phyloP scores from a whole-genome alignment of 768 basidiomycete genomes.

The Lyophyllum atratum region DNA sequence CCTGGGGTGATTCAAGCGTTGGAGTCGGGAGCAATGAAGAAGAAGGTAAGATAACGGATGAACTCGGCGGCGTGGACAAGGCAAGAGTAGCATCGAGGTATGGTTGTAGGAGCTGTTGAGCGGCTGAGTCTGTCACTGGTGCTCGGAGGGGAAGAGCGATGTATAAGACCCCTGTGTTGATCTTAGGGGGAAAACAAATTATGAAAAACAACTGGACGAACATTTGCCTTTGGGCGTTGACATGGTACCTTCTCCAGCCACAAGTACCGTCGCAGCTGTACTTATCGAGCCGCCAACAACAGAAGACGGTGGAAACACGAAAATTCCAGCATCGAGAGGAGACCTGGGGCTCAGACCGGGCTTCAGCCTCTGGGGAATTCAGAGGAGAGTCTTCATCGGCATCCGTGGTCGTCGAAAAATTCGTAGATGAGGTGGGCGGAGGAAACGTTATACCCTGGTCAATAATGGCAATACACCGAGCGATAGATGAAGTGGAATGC shows the following conservation, averaged over 20 bases:
- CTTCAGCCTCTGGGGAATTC: conserved; percentile 16
- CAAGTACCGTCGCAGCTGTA: conserved; percentile 59
- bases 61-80: conserved; percentile 15
- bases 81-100: conserved; percentile 56
- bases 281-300: conserved; percentile 49
- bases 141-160: conserved; percentile 50
- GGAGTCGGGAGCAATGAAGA: conserved; percentile 1
- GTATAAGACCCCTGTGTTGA: conserved; percentile 57
- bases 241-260: conserved; percentile 74
- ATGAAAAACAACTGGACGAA: conserved; percentile 33
- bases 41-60: neutral
- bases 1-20: conserved; percentile 16
- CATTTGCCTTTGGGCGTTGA: conserved; percentile 76
- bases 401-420: conserved; percentile 7
- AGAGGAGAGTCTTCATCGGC: conserved; percentile 23
- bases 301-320: conserved; percentile 76
- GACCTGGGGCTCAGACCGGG: conserved; percentile 13
- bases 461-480: conserved; percentile 39
- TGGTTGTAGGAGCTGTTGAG: conserved; percentile 49
- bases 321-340: conserved; percentile 60
- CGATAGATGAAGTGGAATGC: conserved; percentile 11
- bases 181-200: conserved; percentile 2
- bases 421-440: conserved; percentile 5
- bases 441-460: conserved; percentile 34
- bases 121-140: conserved; percentile 13